These are phyloP conservation scores for Wickerhamomyces ciferrii DNA, from an alignment of 805 yeast genomes.

Conservation along the genomic window DNA sequence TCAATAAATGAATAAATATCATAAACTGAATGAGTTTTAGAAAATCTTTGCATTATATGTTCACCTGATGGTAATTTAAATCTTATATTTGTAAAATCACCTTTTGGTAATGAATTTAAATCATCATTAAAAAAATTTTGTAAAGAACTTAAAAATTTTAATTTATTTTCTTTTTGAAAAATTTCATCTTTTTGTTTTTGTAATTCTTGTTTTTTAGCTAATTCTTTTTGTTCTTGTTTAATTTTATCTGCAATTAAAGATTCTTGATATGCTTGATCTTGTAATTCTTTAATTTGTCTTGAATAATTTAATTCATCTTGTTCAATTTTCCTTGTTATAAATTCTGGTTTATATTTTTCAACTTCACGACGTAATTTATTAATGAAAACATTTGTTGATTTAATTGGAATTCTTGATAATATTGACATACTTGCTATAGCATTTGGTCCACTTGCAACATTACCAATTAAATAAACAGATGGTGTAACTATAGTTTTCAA, in stretches of 20 bases:
- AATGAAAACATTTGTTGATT: conserved; percentile 26
- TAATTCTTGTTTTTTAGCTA: conserved; percentile 16
- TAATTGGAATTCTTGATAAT: conserved; percentile 23
- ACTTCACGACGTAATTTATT: conserved; percentile 35
- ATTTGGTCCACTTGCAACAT: conserved; percentile 42
- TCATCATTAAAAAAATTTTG: conserved; percentile 5
- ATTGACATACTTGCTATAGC: conserved; percentile 30
- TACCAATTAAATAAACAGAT: conserved; percentile 45
- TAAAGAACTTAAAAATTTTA: conserved; percentile 7
- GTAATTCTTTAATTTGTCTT: conserved; percentile 55
- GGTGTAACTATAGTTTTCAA: conserved; percentile 52
- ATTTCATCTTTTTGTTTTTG: conserved; percentile 3
- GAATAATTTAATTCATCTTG: conserved; percentile 52
- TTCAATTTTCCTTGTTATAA: conserved; percentile 54
- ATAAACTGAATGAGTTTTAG: conserved; percentile 29
- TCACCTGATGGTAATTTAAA: conserved; percentile 51
- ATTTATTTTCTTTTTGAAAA: conserved; percentile 6
- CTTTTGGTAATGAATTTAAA: conserved; percentile 17
- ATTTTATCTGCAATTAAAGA: conserved; percentile 52
- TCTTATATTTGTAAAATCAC: conserved; percentile 38
- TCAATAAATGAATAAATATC: conserved; percentile 50
- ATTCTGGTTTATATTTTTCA: conserved; percentile 56
- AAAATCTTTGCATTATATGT: conserved; percentile 40
- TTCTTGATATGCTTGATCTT: conserved; percentile 61
- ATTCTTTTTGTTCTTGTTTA: conserved; percentile 44